Conservation (phyloP, 495 filamentous ascomycete genomes). For the Lichenothelia convexa region DNA sequence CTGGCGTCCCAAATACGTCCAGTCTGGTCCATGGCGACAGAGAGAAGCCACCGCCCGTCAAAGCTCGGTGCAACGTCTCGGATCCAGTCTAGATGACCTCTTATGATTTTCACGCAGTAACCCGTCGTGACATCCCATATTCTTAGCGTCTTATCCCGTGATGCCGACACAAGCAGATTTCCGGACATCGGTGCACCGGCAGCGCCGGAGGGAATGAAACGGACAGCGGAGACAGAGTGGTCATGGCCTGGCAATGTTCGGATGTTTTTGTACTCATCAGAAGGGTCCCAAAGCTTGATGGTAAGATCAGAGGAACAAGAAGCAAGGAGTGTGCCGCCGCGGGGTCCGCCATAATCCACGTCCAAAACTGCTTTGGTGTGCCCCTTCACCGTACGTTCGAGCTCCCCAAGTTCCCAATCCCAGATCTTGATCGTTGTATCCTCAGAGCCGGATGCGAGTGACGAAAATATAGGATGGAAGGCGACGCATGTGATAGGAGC, state of each 20-base stretch:
- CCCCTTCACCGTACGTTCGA: slow-evolving; percentile 81
- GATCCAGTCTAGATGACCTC: slow-evolving; percentile 78
- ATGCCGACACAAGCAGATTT: slow-evolving; percentile 66
- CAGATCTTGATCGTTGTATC: slow-evolving; percentile 84
- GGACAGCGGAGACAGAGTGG: slow-evolving; percentile 70
- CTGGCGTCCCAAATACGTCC: slow-evolving; percentile 70
- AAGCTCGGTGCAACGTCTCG: slow-evolving; percentile 65
- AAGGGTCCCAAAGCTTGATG: slow-evolving; percentile 93
- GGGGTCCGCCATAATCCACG: slow-evolving; percentile 80
- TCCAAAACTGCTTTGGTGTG: slow-evolving; percentile 82
- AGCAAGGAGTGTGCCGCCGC: slow-evolving; percentile 69
- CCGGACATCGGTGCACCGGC: slow-evolving; percentile 42
- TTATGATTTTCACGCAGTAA: slow-evolving; percentile 73
- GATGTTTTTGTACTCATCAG: slow-evolving; percentile 89
- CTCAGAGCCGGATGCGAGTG: slow-evolving; percentile 80
- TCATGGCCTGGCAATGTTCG: slow-evolving; percentile 86
- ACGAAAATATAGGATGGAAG: slow-evolving; percentile 88
- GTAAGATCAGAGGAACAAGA: slow-evolving; percentile 82
- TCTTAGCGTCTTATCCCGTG: slow-evolving; percentile 62
- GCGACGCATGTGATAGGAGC: slow-evolving; percentile 70
- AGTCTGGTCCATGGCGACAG: slow-evolving; percentile 64
- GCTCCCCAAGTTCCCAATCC: slow-evolving; percentile 93
- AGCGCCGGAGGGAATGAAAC: slow-evolving; percentile 71
- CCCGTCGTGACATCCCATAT: slow-evolving; percentile 91
- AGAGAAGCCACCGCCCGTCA: slow-evolving; percentile 70